These are phyloP conservation scores for Brassica incana DNA, from an alignment of 345 rosid species.

Conservation along the genomic window DNA sequence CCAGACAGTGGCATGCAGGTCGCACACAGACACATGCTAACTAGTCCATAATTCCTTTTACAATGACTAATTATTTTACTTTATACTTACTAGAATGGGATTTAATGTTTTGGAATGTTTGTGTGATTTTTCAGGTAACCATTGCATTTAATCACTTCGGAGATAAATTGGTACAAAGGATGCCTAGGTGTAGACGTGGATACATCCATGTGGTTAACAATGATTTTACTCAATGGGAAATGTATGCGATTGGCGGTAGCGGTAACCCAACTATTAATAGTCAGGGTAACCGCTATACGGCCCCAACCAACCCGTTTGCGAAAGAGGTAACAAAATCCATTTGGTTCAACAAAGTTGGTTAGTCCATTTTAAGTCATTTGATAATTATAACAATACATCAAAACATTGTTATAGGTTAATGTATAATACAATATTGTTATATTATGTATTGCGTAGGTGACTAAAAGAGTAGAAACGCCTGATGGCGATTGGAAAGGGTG, in stretches of 20 bases:
- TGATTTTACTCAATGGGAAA: constrained; percentile 92
- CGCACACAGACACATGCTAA: neutral
- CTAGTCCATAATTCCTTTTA: neutral
- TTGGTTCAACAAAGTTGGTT: neutral
- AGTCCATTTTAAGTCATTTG: neutral
- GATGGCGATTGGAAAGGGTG: constrained; percentile 76
- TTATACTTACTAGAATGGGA: neutral
- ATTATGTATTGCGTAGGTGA: constrained; percentile 57
- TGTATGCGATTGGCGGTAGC: constrained; percentile 98
- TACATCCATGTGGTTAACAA: constrained; percentile 95
- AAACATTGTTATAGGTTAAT: neutral
- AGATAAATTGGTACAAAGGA: constrained; percentile 79
- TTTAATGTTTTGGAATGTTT: neutral
- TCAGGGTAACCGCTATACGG: constrained; percentile 91
- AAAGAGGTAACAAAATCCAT: constrained; percentile 62
- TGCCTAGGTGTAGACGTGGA: constrained; percentile 92
- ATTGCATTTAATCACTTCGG: constrained; percentile 98
- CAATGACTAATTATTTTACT: neutral
- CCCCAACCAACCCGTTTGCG: constrained; percentile 74
- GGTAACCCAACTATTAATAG: constrained; percentile 94
- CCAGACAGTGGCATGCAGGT: constrained; percentile 95
- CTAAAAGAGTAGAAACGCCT: constrained; percentile 80
- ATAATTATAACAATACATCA: neutral
- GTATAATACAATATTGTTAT: neutral
- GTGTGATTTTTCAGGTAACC: constrained; percentile 53